Evolutionary conservation across 1,284 basidiomycete species (phyloP), one percentile per base, ranked within the genome.

Genomic region (Cutaneotrichosporon mucoides): DNA sequence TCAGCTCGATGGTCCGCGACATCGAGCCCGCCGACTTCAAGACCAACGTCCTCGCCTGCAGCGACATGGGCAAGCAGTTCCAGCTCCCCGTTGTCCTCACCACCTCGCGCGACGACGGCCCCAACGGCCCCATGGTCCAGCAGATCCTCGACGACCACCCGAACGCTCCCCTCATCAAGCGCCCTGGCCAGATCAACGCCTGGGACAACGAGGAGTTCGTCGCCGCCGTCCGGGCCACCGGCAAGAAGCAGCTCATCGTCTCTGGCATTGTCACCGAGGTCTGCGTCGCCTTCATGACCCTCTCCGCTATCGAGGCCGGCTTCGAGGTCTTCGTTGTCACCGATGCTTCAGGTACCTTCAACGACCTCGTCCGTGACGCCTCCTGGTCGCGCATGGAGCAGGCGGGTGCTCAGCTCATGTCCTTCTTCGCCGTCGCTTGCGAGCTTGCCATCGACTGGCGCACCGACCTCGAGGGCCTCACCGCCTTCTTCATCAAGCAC

Each of bases 191-290:
- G 60, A 57, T 61, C 47, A 61, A 61, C 42, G 60, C 55, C 6
- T 61, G 60, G 60, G 60, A 61, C 55, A 54, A 57, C 38, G 47
- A 47, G n/a, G 60, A 61, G n/a, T 61, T 61, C 49, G 52, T 55
- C 42, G n/a, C 16, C 2, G 60, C 60, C 33, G 52, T 61, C 42
- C 53, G 51, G 52, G 53, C 35, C 9, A 61, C 60, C 6, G 60
- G 60, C 36, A 34, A 38, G 33, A 57, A 57, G 43, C 60, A 61
- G 55, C 51, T 61, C 37, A 53, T 61, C 52, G 37, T 61, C 47
- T 46, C 60, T 12, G 60, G 60, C 16, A 42, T 61, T 11, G 55
- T 61, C 35, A 61, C 60, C 12, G 60, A 61, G 60, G 60, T 61
- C 7, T 61, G 60, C 46, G 55, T 61, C 16, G 52, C 52, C 12